A percentile compares a stretch with the other conserved stretches of the same genome.
phyloP scores from a whole-genome alignment of 75 land plant genomes.

The Selaginella tamariscina region DNA sequence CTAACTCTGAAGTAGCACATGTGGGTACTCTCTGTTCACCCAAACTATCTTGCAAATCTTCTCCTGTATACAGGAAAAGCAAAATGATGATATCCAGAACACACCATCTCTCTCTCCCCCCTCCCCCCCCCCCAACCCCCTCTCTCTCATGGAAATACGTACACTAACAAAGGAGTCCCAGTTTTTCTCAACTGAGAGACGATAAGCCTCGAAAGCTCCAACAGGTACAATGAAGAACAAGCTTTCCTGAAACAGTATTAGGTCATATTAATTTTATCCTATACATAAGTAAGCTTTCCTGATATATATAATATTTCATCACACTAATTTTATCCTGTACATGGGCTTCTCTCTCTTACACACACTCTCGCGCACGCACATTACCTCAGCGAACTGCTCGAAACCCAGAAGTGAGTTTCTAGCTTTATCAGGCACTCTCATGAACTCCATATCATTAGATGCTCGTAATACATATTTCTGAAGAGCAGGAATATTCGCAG shows the following conservation, averaged over 20 bases:
- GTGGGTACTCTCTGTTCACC: neutral
- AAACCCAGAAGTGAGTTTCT: constrained; percentile 34
- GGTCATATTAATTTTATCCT: too few relatives aligned
- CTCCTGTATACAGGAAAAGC: neutral
- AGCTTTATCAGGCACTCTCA: constrained; percentile 50
- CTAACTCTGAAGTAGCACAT: neutral
- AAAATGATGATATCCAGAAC: neutral
- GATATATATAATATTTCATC: too few relatives aligned
- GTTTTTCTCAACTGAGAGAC: constrained; percentile 48
- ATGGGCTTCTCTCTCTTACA: too few relatives aligned
- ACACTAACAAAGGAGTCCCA: constrained; percentile 23
- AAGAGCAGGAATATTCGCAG: constrained; percentile 18
- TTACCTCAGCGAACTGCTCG: constrained; percentile 59
- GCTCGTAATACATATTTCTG: constrained; percentile 49
- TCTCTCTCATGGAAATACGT: constrained; percentile 21
- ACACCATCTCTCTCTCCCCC: too few relatives aligned
- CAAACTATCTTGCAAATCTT: neutral
- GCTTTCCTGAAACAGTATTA: constrained; percentile 40
- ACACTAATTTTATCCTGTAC: too few relatives aligned
- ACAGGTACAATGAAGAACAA: constrained; percentile 55
- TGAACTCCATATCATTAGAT: neutral
- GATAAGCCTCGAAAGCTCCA: constrained; percentile 63
- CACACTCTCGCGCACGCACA: too few relatives aligned
- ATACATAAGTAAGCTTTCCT: too few relatives aligned
- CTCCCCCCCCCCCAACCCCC: too few relatives aligned